These are phyloP conservation scores for Diophrys sp. DNA, from an alignment of 73 alveolate species.

Conservation along the genomic window DNA sequence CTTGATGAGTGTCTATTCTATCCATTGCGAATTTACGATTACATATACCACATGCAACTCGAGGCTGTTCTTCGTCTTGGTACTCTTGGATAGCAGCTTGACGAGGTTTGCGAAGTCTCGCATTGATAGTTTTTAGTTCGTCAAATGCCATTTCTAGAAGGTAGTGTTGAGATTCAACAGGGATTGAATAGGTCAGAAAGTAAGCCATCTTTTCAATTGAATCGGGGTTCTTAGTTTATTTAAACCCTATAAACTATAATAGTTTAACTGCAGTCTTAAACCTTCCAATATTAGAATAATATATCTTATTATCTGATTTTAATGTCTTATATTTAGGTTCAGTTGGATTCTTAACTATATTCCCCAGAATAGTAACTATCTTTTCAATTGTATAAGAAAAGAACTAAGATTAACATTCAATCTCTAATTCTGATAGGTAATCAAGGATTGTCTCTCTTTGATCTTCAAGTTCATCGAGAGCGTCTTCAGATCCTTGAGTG, in stretches of 20 bases:
- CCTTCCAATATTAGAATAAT: constrained; percentile 41
- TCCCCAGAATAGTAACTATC: constrained; percentile 20
- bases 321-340: constrained; percentile 37
- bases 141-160: constrained; percentile 5
- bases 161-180: constrained; percentile 7
- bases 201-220: constrained; percentile 28
- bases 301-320: constrained; percentile 34
- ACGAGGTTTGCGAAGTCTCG: not conserved
- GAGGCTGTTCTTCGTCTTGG: no score
- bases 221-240: constrained; percentile 9
- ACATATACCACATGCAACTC: no score
- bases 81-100: no score
- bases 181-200: not conserved
- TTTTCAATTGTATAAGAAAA: constrained; percentile 36
- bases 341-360: constrained; percentile 36
- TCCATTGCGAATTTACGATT: no score
- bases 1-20: no score
- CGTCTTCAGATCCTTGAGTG: constrained; percentile 14
- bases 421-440: constrained; percentile 23
- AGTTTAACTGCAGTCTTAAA: constrained; percentile 36
- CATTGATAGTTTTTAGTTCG: constrained; percentile 3
- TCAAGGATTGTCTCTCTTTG: constrained; percentile 40
- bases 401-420: constrained; percentile 21
- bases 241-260: constrained; percentile 29
- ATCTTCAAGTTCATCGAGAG: constrained; percentile 34